Conservation (phyloP, 2,329 filamentous ascomycete species). For the Fusarium xylarioides region DNA sequence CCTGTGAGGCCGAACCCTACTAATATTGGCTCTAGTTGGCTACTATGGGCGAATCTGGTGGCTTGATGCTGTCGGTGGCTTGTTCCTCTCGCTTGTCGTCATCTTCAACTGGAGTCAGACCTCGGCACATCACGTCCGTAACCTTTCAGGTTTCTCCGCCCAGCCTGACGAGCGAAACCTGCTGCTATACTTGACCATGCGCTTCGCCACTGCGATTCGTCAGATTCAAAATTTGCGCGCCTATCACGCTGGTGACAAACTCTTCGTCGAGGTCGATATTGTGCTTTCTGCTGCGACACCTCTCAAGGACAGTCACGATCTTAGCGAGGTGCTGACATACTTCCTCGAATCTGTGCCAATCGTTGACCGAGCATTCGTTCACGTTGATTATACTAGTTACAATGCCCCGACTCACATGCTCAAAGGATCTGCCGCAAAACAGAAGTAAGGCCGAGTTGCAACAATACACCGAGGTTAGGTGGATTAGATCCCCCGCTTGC, state of each 20-base stretch:
- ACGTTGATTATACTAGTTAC: constrained; percentile 71
- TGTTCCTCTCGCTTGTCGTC: constrained; percentile 80
- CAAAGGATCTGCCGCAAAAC: constrained; percentile 41
- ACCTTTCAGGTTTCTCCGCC: constrained; percentile 81
- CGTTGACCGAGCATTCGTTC: constrained; percentile 77
- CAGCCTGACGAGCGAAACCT: constrained; percentile 85
- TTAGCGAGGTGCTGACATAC: constrained; percentile 81
- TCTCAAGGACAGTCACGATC: constrained; percentile 82
- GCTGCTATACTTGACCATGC: constrained; percentile 89
- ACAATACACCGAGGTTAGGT: not conserved
- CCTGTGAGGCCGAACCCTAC: constrained; percentile 12
- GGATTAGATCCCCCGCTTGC: not conserved
- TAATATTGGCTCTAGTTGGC: constrained; percentile 59
- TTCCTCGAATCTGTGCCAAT: constrained; percentile 85
- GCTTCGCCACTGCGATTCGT: constrained; percentile 87
- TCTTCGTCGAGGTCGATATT: constrained; percentile 84
- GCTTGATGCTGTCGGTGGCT: constrained; percentile 81
- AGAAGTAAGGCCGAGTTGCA: constrained; percentile 24
- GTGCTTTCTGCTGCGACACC: constrained; percentile 80
- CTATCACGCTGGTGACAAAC: constrained; percentile 85
- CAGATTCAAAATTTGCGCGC: constrained; percentile 87
- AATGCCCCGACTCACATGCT: constrained; percentile 69
- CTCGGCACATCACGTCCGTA: constrained; percentile 79
- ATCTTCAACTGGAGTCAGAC: constrained; percentile 82
- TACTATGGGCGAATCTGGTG: constrained; percentile 83